These are phyloP conservation scores for Taiozyma sp. DNA, from an alignment of 1,139 yeast genomes.

Conservation along the genomic window DNA sequence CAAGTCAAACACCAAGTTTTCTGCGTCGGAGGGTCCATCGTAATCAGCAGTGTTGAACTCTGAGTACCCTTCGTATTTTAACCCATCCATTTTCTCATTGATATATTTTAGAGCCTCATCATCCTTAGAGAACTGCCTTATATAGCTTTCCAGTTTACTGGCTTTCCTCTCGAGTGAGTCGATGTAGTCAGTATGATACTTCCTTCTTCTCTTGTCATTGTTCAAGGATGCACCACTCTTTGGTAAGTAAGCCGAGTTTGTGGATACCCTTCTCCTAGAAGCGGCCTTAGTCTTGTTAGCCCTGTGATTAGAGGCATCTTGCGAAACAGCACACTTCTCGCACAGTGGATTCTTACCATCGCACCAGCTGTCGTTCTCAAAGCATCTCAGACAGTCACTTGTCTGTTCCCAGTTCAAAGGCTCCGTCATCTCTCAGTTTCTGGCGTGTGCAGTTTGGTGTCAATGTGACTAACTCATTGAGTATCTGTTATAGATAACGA, in stretches of 20 bases:
- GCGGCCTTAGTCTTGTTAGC: background rate
- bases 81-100: conserved; percentile 3
- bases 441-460: no score
- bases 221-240: conserved; percentile 13
- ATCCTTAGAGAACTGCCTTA: conserved; percentile 19
- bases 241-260: background rate
- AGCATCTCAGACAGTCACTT: background rate
- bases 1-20: background rate
- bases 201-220: conserved; percentile 17
- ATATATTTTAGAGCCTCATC: conserved; percentile 12
- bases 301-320: background rate
- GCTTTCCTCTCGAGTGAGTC: conserved; percentile 18
- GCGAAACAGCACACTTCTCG: background rate
- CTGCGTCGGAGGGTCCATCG: background rate
- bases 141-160: conserved; percentile 16
- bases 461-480: background rate
- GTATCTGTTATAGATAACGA: background rate
- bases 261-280: background rate
- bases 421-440: background rate
- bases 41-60: background rate
- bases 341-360: background rate
- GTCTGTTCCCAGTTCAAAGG: background rate
- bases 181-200: conserved; percentile 18
- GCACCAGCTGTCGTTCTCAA: background rate
- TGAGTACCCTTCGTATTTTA: conserved; percentile 1